Base-by-base conservation (phyloP, 2,329 filamentous ascomycete species). In the Helotiales sp. region DNA sequence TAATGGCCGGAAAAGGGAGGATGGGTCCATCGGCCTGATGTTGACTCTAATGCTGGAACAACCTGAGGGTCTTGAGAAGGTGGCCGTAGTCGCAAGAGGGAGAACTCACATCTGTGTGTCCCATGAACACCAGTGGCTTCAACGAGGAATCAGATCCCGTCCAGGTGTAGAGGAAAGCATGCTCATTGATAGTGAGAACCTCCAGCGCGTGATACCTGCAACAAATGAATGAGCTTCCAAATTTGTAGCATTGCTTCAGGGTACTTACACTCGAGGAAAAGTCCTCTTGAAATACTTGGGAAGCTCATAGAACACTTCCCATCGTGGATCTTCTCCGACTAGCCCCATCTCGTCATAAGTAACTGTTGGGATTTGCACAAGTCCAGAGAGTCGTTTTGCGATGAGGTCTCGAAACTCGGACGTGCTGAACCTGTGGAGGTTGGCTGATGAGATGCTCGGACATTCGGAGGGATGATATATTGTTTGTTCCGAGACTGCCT, bases 101-200 rank as follows among this genome's bases (percentile, higher is more conserved):
- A 28, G n/a, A 43, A 26, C 58, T 58, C 28, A 66, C 64, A 63
- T 87, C 85, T 73, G 87, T 85, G 70, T 87, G 85, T 0, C 83
- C 84, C 75, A 85, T 83, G 57, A 87, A 79, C 26, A 87, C 78
- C 1, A 85, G 69, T 0, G 85, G 85, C 65, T 85, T 86, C 17
- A 88, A 81, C 0, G 79, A 78, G 1, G 79, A 69, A 61, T 88
- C 81, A 5, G 79, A 81, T 17, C 88, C 88, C 4, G 83, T 73
- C 67, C 89, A 81, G 0, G 87, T 89, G 76, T 85, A 89, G 34
- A 90, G 78, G 3, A 90, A 79, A 6, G 87, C 88, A 49, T 89
- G 84, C 0, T 83, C 87, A 74, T 91, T 90, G 65, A 90, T 80
- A 55, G 85, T 87, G 66, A 55, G 59, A 3, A 74, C 28, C 13